Conservation (phyloP, 495 filamentous ascomycete genomes). For the Aspergillus saccharolyticus region DNA sequence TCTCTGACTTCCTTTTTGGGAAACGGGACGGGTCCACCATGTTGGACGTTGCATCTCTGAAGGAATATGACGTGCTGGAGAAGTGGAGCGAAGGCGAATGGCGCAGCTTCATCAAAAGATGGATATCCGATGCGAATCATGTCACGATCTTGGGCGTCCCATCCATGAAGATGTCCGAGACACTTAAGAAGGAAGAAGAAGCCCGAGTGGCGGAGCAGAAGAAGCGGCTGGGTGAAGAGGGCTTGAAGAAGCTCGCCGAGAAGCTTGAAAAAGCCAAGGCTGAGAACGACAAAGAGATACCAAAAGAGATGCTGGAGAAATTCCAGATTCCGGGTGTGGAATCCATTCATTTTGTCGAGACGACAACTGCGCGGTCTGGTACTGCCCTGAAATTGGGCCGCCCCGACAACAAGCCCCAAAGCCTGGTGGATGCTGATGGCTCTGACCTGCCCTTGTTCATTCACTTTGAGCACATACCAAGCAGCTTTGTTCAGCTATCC, state of each 20-base stretch:
- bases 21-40: constrained; percentile 78
- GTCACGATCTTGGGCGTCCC: constrained; percentile 85
- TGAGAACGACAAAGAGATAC: constrained; percentile 77
- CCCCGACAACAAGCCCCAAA: constrained; percentile 66
- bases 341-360: constrained; percentile 90
- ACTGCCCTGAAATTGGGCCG: constrained; percentile 64
- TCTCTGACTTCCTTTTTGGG: constrained; percentile 88
- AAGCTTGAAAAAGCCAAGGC: constrained; percentile 75
- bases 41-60: constrained; percentile 58
- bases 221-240: constrained; percentile 56
- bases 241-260: constrained; percentile 64
- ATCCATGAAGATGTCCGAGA: constrained; percentile 63
- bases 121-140: constrained; percentile 81
- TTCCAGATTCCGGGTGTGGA: constrained; percentile 79
- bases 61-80: constrained; percentile 71
- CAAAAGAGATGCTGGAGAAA: constrained; percentile 65
- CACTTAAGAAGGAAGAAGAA: constrained; percentile 67
- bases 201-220: constrained; percentile 51
- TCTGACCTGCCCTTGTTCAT: constrained; percentile 71
- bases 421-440: constrained; percentile 65
- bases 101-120: constrained; percentile 73
- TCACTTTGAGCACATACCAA: constrained; percentile 92
- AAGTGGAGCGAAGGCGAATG: constrained; percentile 79
- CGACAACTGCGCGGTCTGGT: constrained; percentile 79
- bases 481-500: constrained; percentile 80